A percentile compares a stretch with the other conserved stretches of the same genome.
phyloP scores from a whole-genome alignment of 1,284 basidiomycete species.

The Boletus calvinii region DNA sequence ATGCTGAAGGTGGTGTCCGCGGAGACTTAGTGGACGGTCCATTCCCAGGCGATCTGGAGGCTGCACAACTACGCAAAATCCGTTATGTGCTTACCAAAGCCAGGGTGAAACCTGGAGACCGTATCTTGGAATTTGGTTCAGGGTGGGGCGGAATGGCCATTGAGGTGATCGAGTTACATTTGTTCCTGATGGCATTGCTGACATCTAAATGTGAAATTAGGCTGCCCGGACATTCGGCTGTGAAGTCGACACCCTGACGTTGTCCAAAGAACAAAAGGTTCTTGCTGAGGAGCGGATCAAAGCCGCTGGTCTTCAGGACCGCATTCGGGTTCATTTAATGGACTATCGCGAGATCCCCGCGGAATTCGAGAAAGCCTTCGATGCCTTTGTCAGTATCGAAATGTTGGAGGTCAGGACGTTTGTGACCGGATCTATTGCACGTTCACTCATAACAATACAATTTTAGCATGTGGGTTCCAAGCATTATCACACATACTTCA shows the following conservation, averaged over 20 bases:
- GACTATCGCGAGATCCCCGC: conserved; percentile 83
- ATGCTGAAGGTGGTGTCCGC: conserved; percentile 68
- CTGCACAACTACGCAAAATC: conserved; percentile 81
- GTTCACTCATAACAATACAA: conserved; percentile 8
- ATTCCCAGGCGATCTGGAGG: conserved; percentile 68
- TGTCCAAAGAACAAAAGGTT: conserved; percentile 83
- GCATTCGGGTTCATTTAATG: conserved; percentile 81
- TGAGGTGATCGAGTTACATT: conserved; percentile 49
- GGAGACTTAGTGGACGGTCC: conserved; percentile 58
- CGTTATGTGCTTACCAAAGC: conserved; percentile 75
- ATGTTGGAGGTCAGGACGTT: conserved; percentile 76
- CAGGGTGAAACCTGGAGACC: conserved; percentile 72
- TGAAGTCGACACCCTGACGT: conserved; percentile 84
- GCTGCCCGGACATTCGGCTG: conserved; percentile 70
- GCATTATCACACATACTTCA: conserved; percentile 75
- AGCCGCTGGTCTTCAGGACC: conserved; percentile 66
- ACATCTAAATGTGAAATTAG: conserved; percentile 34
- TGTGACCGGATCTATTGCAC: neutral
- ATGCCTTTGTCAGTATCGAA: conserved; percentile 87
- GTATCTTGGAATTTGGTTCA: conserved; percentile 88
- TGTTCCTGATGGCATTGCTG: neutral
- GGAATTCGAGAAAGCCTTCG: conserved; percentile 76
- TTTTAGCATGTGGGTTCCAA: conserved; percentile 67
- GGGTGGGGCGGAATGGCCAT: conserved; percentile 93
- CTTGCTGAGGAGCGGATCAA: conserved; percentile 82